These are phyloP conservation scores for Sonneratia alba DNA, from an alignment of 345 rosid genomes.

Conservation along the genomic window DNA sequence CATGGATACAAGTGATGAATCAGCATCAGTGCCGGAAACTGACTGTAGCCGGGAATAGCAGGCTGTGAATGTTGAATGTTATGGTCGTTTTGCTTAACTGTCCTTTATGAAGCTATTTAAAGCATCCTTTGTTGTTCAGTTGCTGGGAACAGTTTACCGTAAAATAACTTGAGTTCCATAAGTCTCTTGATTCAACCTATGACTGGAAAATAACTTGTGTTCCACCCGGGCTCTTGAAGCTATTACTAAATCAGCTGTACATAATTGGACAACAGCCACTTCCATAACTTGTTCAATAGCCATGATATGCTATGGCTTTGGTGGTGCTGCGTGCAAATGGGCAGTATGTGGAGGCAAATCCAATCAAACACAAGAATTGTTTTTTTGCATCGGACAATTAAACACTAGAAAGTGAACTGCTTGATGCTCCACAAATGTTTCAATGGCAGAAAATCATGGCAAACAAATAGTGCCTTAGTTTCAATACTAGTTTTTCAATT, in stretches of 20 bases:
- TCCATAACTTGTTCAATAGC: background rate
- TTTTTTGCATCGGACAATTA: too few relatives aligned
- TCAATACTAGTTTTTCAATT: background rate
- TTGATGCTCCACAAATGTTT: too few relatives aligned
- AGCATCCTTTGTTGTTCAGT: background rate
- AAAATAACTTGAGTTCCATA: background rate
- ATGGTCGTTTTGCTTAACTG: background rate
- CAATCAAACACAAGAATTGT: too few relatives aligned
- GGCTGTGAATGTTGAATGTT: background rate
- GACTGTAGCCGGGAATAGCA: background rate
- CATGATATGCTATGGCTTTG: background rate
- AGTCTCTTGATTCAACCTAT: background rate
- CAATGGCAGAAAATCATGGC: too few relatives aligned
- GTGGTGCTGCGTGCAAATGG: background rate
- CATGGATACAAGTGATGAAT: background rate
- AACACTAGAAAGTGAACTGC: too few relatives aligned
- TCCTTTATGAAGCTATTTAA: background rate
- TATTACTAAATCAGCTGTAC: too few relatives aligned
- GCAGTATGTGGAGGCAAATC: background rate
- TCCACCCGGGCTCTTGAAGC: too few relatives aligned
- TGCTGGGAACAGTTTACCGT: background rate
- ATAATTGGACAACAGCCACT: too few relatives aligned
- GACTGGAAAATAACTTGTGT: too few relatives aligned
- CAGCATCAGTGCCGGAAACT: background rate
- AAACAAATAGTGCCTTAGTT: background rate